These are phyloP conservation scores for Phellopilus nigrolimitatus DNA, from an alignment of 1,284 basidiomycete species.

Conservation along the genomic window DNA sequence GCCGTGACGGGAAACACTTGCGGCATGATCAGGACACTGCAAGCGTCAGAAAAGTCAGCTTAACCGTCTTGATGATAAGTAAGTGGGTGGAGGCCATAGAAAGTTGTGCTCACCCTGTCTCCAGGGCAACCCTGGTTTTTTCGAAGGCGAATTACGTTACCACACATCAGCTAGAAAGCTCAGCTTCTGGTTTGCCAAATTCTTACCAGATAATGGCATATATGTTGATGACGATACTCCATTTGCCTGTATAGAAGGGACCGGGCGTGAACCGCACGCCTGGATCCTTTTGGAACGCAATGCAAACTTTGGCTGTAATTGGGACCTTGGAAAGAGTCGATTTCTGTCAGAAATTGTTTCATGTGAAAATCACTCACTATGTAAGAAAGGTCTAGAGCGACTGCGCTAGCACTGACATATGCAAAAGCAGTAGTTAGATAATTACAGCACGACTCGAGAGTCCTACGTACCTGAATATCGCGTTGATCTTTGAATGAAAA, in stretches of 20 bases:
- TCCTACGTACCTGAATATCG: conserved; percentile 21
- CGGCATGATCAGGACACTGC: conserved; percentile 24
- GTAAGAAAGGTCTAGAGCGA: conserved; percentile 23
- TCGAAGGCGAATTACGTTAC: too few species aligned
- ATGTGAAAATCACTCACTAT: too few species aligned
- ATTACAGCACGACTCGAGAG: too few species aligned
- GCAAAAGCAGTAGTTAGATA: too few species aligned
- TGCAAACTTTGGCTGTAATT: conserved; percentile 20
- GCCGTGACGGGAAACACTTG: conserved; percentile 23
- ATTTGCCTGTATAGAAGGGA: conserved; percentile 22
- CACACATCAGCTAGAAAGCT: too few species aligned
- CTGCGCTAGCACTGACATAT: conserved; percentile 23
- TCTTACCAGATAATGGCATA: conserved; percentile 23
- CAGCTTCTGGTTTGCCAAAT: too few species aligned
- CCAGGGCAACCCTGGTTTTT: conserved; percentile 22
- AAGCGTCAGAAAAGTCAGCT: too few species aligned
- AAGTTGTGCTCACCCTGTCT: conserved; percentile 23
- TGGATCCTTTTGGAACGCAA: conserved; percentile 15
- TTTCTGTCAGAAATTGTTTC: too few species aligned
- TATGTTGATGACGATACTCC: conserved; percentile 21
- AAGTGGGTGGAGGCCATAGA: too few species aligned
- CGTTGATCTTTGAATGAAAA: conserved; percentile 21
- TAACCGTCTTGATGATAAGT: too few species aligned
- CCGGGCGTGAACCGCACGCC: conserved; percentile 21
- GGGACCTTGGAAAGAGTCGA: conserved; percentile 22